These are phyloP conservation scores for Kwoniella dejecticola DNA, from an alignment of 768 basidiomycete genomes.

Conservation along the genomic window DNA sequence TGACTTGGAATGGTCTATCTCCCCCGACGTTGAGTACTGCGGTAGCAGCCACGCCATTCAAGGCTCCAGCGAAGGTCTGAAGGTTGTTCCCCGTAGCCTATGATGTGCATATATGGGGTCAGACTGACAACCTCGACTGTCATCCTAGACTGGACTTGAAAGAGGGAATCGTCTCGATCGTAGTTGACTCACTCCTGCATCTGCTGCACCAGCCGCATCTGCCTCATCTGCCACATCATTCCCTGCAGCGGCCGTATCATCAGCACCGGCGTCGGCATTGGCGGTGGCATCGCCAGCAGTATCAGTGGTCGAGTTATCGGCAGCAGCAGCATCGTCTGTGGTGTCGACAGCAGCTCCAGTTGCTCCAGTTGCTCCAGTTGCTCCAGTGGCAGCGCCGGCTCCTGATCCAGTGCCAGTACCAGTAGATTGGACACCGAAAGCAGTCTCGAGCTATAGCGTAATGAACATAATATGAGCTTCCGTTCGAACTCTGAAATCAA, in stretches of 20 bases:
- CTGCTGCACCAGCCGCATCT: too few relatives aligned
- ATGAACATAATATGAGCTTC: background rate
- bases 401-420: conserved; percentile 12
- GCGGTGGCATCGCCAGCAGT: conserved; percentile 2
- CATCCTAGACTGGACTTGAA: too few relatives aligned
- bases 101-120: background rate
- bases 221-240: too few relatives aligned
- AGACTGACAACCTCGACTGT: too few relatives aligned
- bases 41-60: conserved; percentile 33
- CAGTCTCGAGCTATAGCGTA: conserved; percentile 25
- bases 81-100: conserved; percentile 54
- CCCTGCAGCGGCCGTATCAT: too few relatives aligned
- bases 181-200: too few relatives aligned
- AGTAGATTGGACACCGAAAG: conserved; percentile 37
- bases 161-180: too few relatives aligned
- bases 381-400: conserved; percentile 6
- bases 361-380: conserved; percentile 6
- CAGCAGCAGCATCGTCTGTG: conserved; percentile 17
- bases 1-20: conserved; percentile 59
- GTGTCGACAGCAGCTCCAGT: conserved; percentile 13
- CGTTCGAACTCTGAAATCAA: too few relatives aligned
- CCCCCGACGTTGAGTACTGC: conserved; percentile 23
- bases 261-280: background rate
- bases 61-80: conserved; percentile 61
- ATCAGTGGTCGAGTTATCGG: conserved; percentile 5